Conservation (phyloP, 2,329 filamentous ascomycete species). For the Trichoderma sp. region DNA sequence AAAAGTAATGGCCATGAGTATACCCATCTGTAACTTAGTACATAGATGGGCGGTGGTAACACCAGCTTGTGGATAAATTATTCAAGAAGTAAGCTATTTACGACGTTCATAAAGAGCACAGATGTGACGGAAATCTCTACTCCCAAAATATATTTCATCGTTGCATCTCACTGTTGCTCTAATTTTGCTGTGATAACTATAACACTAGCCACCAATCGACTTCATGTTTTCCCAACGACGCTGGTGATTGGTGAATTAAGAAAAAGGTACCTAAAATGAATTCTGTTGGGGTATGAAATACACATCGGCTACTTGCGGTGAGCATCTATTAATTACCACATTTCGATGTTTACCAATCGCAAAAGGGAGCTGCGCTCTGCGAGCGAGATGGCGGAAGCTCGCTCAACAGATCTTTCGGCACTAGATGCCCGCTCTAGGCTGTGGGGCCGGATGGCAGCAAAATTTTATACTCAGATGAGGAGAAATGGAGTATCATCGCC, state of each 20-base stretch:
- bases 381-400: not conserved
- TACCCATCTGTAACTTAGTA: not conserved
- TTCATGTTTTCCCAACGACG: not conserved
- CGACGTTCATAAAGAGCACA: accelerated
- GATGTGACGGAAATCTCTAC: not conserved
- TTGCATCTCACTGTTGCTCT: not conserved
- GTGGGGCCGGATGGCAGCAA: not conserved
- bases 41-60: not conserved
- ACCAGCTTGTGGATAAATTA: not conserved
- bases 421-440: not conserved
- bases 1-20: not conserved
- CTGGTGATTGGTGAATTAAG: not conserved
- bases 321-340: not conserved
- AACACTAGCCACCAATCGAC: not conserved
- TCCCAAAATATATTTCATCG: accelerated
- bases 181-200: not conserved
- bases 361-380: not conserved
- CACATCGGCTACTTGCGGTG: not conserved
- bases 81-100: not conserved
- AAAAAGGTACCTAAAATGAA: not conserved
- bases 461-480: not conserved
- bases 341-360: not conserved
- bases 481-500: not conserved
- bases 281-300: not conserved
- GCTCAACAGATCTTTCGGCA: not conserved